Evolutionary conservation across 345 rosid genomes (phyloP), one percentile per base, ranked within the genome.

Genomic region (Populus deltoides): DNA sequence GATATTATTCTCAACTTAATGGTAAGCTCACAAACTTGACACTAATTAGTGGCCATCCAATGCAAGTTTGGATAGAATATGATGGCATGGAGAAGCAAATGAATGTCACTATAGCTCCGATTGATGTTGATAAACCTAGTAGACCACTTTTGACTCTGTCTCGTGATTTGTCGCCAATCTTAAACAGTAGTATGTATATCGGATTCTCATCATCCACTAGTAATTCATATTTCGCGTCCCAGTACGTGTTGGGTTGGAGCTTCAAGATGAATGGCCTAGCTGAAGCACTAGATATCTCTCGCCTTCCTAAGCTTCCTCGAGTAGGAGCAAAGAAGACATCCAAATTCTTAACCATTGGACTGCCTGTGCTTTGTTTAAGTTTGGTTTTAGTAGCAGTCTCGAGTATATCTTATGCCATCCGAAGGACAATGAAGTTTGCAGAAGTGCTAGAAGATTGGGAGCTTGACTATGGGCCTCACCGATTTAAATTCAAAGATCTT

Each of bases 371-470:
- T 38, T 84, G 81, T 10, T 74, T 77, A 20, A 77, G 57, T 71
- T 66, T 82, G 70, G 57, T 86, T 10, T 70, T 87, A 35, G 75
- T 70, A 0, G 59, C 68, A 0, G 69, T 86, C 57, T 84, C 43
- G 3, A 80, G 77, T 62, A 8, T 72, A 0, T 77, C 76, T 16
- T 90, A 71, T 74, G 10, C 71, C 10, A 77, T 85, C 6, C 81
- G 81, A 66, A 85, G 90, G 88, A 88, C 43, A 75, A 87, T 41
- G 45, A 93, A 89, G 68, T 92, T 86, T 36, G 89, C 92, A 0
- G 98, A 93, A 53, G 89, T 74, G 74, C 83, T 89, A 7, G 97
- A 92, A 27, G 93, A 90, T 31, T 90, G 98, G 98, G 98, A 93
- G 71, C 81, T 77, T 5, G 90, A 87, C 20, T 86, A 86, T 51